phyloP scores from a whole-genome alignment of 78 protist species.

The Dictyostelium firmibasis region DNA sequence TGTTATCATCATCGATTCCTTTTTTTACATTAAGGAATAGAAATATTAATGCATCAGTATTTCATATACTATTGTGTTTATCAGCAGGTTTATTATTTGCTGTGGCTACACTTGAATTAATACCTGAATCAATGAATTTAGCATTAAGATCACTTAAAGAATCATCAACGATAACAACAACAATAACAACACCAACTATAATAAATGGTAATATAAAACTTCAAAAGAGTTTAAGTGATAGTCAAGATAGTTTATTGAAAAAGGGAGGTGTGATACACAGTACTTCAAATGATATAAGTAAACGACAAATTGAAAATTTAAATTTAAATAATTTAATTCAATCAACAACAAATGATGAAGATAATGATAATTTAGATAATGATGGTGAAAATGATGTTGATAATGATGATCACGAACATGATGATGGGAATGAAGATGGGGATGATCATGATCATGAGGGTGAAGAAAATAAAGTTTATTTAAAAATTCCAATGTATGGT shows the following conservation, averaged over 20 bases:
- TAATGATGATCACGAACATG: background rate
- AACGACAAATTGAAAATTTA: background rate
- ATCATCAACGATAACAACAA: background rate
- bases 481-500: conserved; percentile 68
- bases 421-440: background rate
- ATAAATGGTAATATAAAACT: background rate
- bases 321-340: background rate
- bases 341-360: background rate
- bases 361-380: background rate
- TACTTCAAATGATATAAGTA: background rate
- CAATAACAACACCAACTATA: background rate
- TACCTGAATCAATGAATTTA: conserved; percentile 40
- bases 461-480: background rate
- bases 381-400: background rate
- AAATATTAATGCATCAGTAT: conserved; percentile 15
- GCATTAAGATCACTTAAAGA: background rate
- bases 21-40: conserved; percentile 4
- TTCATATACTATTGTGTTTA: conserved; percentile 31
- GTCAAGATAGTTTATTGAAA: background rate
- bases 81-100: conserved; percentile 69
- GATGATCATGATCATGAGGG: background rate
- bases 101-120: conserved; percentile 48
- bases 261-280: background rate
- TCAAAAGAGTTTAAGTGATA: background rate
- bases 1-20: conserved; percentile 49